A percentile compares a stretch with the other conserved stretches of the same genome.
Conservation (phyloP, 371 early-diverging fungal species). For the Nosema muscidifuracis region DNA sequence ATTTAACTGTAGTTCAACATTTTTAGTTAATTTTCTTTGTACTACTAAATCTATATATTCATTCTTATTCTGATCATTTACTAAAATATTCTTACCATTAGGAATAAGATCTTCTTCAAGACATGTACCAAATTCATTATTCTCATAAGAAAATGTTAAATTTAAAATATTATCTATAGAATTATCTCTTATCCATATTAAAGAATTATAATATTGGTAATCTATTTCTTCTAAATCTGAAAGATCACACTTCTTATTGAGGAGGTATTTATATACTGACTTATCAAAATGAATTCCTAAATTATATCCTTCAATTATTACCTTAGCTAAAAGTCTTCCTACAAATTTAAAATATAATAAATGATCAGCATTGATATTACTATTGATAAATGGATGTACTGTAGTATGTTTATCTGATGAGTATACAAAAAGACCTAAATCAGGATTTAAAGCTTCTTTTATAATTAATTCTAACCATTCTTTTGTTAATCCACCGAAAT, state of each 20-base stretch:
- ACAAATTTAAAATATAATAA: slow-evolving; percentile 90
- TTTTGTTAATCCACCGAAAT: slow-evolving; percentile 91
- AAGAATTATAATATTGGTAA: slow-evolving; percentile 84
- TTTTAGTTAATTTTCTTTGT: slow-evolving; percentile 73
- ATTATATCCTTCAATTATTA: slow-evolving; percentile 83
- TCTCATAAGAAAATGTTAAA: slow-evolving; percentile 81
- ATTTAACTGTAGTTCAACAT: slow-evolving; percentile 81
- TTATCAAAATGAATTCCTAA: slow-evolving; percentile 90
- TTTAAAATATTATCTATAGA: slow-evolving; percentile 85
- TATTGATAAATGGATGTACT: slow-evolving; percentile 86
- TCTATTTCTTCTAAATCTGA: slow-evolving; percentile 92
- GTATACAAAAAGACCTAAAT: slow-evolving; percentile 83
- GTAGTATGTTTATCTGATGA: slow-evolving; percentile 85
- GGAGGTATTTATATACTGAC: slow-evolving; percentile 90
- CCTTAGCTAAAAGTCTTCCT: slow-evolving; percentile 92
- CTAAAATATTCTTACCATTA: slow-evolving; percentile 76
- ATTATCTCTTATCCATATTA: slow-evolving; percentile 91
- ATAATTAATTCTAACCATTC: slow-evolving; percentile 94
- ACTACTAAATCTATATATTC: slow-evolving; percentile 84
- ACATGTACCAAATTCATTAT: slow-evolving; percentile 80
- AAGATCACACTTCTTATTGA: slow-evolving; percentile 78
- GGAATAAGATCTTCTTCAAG: slow-evolving; percentile 76
- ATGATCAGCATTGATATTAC: slow-evolving; percentile 86
- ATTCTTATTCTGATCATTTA: slow-evolving; percentile 87
- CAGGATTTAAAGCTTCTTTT: slow-evolving; percentile 91